Evolutionary conservation across 2,329 filamentous ascomycete species (phyloP), one percentile per base, ranked within the genome.

Genomic region (Venturia carpophila): DNA sequence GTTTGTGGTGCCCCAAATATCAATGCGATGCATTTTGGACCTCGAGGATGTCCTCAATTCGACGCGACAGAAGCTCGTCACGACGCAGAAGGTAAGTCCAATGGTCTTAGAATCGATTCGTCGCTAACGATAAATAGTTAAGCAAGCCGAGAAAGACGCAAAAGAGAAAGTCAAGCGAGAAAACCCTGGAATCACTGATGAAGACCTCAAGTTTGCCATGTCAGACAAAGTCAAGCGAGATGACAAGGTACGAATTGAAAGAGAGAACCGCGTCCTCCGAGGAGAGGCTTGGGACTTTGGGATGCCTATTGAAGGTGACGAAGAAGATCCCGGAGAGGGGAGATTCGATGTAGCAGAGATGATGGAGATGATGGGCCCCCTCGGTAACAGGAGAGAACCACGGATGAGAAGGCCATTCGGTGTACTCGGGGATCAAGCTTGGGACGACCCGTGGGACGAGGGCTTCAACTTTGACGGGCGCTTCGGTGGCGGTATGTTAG

Each of bases 11-110:
- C 34, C 27, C 62, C 71, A 49, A 82, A 84, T 56, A 70, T 82
- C 37, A 0, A 83, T 86, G 95, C n/a, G 70, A 69, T 78, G 0
- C 91, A 95, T 74, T 95, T 95, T 70, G 78, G 87, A n/a, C 30
- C 13, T 13, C 21, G 17, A 34, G n/a, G 42, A n/a, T 39, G 45
- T 27, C 37, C 62, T 24, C 62, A n/a, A 43, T 49, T 39, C 19
- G 52, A 64, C 41, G 15, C 60, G 34, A 55, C 55, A 66, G 82
- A 87, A 64, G 15, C 65, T 0, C 66, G 30, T 3, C 0, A 80
- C 1, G 84, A 83, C 67, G 52, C 62, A 27, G 43, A 47, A 64
- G 55, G 55, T n/a, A 43, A 62, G 39, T 21, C 17, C 19, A 47
- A 3, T 13, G 13, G 1, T 37, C 24, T 93, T 90, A 67, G 85